These are phyloP conservation scores for Parachlorella kessleri DNA, from an alignment of 139 green algal species.

Conservation along the genomic window DNA sequence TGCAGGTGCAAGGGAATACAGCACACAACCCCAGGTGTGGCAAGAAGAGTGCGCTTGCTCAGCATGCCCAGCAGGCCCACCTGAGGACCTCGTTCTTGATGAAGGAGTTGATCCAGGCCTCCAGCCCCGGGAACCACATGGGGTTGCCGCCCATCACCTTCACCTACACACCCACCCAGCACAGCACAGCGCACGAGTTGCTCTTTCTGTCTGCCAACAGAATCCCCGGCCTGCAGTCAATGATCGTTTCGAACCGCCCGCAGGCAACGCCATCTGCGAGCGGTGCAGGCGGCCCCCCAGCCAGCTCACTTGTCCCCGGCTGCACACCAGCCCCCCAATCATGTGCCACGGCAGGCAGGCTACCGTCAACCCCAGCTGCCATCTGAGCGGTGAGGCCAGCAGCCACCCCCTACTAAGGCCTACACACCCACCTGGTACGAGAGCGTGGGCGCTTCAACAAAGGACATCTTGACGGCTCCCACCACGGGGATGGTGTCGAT, in stretches of 20 bases:
- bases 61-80: background rate
- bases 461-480: conserved; percentile 18
- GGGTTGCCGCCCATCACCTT: conserved; percentile 12
- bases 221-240: no score
- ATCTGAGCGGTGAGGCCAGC: no score
- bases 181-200: background rate
- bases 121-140: conserved; percentile 28
- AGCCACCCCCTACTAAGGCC: no score
- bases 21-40: background rate
- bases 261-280: no score
- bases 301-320: background rate
- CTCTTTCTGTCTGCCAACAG: no score
- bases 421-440: background rate
- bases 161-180: no score
- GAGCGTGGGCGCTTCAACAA: background rate
- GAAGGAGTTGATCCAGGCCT: conserved; percentile 31
- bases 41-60: background rate
- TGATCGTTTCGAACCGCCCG: no score
- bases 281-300: background rate
- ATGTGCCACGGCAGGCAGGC: background rate
- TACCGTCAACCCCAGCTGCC: background rate
- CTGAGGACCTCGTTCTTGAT: conserved; percentile 19
- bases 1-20: background rate
- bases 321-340: background rate
- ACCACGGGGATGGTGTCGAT: conserved; percentile 36